phyloP scores from a whole-genome alignment of 176 grass and related monocot species.

The Musa troglodytarum region DNA sequence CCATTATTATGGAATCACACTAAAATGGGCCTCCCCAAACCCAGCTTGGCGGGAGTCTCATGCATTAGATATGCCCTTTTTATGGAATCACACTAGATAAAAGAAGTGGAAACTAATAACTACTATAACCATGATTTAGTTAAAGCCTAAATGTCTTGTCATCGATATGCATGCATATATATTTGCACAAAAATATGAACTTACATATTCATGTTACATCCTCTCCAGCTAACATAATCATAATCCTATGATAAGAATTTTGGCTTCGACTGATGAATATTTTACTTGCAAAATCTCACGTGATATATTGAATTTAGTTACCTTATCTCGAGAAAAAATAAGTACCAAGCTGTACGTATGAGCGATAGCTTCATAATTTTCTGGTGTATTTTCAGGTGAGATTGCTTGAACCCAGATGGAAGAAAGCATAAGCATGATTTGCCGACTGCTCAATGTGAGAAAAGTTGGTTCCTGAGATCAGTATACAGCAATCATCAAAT shows the following conservation, averaged over 20 bases:
- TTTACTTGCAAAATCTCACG: background rate
- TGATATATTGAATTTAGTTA: conserved; percentile 15
- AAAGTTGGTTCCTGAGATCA: conserved; percentile 55
- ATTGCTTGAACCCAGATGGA: conserved; percentile 82
- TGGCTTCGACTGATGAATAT: background rate
- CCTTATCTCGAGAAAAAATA: conserved; percentile 80
- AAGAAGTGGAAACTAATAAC: background rate
- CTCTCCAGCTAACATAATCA: conserved; percentile 3
- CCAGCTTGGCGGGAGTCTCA: too few species aligned
- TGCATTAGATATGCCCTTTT: background rate
- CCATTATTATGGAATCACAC: too few species aligned
- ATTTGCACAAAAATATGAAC: background rate
- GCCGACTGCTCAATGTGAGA: conserved; percentile 54
- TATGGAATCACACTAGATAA: background rate
- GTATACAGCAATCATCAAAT: conserved; percentile 15
- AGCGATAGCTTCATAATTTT: conserved; percentile 83
- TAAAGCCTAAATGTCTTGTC: background rate
- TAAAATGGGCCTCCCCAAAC: too few species aligned
- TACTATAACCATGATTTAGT: background rate
- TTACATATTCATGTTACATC: background rate
- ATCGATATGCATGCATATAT: too few species aligned
- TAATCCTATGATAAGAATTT: background rate
- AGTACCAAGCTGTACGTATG: conserved; percentile 92
- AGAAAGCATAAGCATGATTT: conserved; percentile 79
- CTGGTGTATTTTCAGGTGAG: conserved; percentile 62